phyloP scores from a whole-genome alignment of 257 asterid genomes.

The Mentha longifolia region DNA sequence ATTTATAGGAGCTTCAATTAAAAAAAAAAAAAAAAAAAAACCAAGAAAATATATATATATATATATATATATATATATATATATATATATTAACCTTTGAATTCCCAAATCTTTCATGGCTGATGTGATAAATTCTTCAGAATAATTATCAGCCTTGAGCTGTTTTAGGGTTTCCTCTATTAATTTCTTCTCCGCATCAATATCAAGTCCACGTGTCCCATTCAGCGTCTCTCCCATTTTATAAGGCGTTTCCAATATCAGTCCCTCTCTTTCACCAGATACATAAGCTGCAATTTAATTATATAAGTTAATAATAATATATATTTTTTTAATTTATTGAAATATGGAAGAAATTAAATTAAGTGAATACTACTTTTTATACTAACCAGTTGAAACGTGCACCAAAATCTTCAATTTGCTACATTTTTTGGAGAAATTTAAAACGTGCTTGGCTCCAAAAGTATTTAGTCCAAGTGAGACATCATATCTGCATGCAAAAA shows the following conservation, averaged over 20 bases:
- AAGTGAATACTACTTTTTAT: no score
- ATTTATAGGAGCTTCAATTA: no score
- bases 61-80: no score
- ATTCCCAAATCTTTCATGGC: slow-evolving; percentile 69
- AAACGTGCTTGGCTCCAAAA: slow-evolving; percentile 42
- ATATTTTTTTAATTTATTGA: no score
- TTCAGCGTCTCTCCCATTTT: slow-evolving; percentile 64
- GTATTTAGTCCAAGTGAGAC: slow-evolving; percentile 48
- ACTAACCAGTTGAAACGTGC: slow-evolving; percentile 54
- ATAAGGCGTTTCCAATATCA: slow-evolving; percentile 57
- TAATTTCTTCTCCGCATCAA: slow-evolving; percentile 51
- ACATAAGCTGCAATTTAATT: slow-evolving; percentile 56
- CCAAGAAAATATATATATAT: no score
- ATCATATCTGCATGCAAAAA: slow-evolving; percentile 7
- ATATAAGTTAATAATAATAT: no score
- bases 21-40: no score
- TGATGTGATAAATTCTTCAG: slow-evolving; percentile 43
- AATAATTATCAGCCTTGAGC: slow-evolving; percentile 44
- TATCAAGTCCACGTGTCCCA: slow-evolving; percentile 57
- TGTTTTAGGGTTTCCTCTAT: slow-evolving; percentile 51
- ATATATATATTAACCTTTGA: slow-evolving; percentile 58
- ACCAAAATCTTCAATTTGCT: slow-evolving; percentile 39
- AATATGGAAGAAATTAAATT: no score
- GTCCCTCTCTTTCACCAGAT: slow-evolving; percentile 57
- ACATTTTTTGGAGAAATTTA: slow-evolving; percentile 49